Base-by-base conservation (phyloP, 192 early-diverging fungal genomes). In the Coemansia sp. region DNA sequence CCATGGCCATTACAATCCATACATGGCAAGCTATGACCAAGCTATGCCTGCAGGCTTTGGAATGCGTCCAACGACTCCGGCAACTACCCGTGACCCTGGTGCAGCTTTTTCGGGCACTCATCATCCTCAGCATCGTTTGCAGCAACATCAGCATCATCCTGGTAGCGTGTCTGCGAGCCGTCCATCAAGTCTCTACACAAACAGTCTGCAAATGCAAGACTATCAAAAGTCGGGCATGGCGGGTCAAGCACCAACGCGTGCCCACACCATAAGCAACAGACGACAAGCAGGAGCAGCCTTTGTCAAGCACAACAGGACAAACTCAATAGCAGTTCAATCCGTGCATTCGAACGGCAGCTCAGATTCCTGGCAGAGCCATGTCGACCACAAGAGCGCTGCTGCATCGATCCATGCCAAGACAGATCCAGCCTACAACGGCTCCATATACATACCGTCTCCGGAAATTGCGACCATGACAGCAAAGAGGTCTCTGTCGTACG, bases 351-450 rank as follows among this genome's bases (percentile, higher is more conserved):
- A 31, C 4, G 67, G 17, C 49, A 73, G 66, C 61, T 54, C 79
- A n/a, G 73, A 70, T 32, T 82, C 79, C 5, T 82, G 79, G 79
- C 79, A 82, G 45, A 82, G 79, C 54, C 60, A 65, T n/a, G 61
- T 54, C 17, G 73, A 48, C 3, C 73, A 66, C 55, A 45, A 42
- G 8, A 66, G 73, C 32, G 65, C 68, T 1, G 31, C 48, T 4
- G 48, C 63, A 3, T 74, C 77, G 4, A 48, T 74, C 8, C 69
- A 75, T 38, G 69, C 72, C 55, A 72, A 63, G 22, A 72, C 73
- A 25, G 78, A 80, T 25, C 61, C 71, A 10, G 34, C 56, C 11
- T 73, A 70, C 30, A 64, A 69, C 25, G 73, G 73, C 10, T 82
- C 79, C 0, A 45, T 76, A 32, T 69, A 58, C 51, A 40, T 65